Percentiles rank a stretch among this genome's conserved stretches.
Evolutionary conservation across 768 basidiomycete genomes (phyloP).

Genomic region (Tylopilus sp.): DNA sequence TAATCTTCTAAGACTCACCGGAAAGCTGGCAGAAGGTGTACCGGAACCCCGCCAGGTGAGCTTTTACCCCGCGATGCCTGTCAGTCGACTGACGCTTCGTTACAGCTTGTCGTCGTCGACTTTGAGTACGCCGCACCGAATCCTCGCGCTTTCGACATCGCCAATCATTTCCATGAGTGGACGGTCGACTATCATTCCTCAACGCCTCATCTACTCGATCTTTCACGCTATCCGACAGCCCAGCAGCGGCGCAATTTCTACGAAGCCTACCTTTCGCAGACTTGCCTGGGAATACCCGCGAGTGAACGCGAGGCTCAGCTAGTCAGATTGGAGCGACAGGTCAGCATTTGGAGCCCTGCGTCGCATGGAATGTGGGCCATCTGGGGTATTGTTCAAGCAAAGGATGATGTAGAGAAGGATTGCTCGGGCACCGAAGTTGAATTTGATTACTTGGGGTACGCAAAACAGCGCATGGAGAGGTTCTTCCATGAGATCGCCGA

Average conservation of each 20-base stretch:
- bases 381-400: constrained; percentile 92
- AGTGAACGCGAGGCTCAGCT: constrained; percentile 43
- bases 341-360: constrained; percentile 84
- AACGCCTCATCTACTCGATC: constrained; percentile 63
- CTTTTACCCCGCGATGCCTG: constrained; percentile 16
- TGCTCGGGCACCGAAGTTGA: constrained; percentile 52
- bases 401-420: constrained; percentile 61
- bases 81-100: constrained; percentile 12
- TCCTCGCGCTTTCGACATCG: constrained; percentile 92
- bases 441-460: constrained; percentile 89
- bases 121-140: constrained; percentile 97
- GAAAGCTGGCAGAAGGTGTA: constrained; percentile 15
- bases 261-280: constrained; percentile 69
- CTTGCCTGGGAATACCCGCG: constrained; percentile 25
- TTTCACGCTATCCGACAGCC: constrained; percentile 64
- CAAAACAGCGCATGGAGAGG: constrained; percentile 59
- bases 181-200: constrained; percentile 81
- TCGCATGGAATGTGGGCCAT: constrained; percentile 91
- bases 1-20: constrained; percentile 74
- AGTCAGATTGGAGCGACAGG: constrained; percentile 68
- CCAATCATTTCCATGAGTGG: constrained; percentile 98
- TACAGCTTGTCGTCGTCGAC: constrained; percentile 89
- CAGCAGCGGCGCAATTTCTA: constrained; percentile 83
- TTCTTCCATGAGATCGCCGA: constrained; percentile 56
- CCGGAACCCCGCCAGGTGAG: constrained; percentile 72